Evolutionary conservation across 352 stramenopile species (phyloP).

Genomic region (Pythium apleroticum): DNA sequence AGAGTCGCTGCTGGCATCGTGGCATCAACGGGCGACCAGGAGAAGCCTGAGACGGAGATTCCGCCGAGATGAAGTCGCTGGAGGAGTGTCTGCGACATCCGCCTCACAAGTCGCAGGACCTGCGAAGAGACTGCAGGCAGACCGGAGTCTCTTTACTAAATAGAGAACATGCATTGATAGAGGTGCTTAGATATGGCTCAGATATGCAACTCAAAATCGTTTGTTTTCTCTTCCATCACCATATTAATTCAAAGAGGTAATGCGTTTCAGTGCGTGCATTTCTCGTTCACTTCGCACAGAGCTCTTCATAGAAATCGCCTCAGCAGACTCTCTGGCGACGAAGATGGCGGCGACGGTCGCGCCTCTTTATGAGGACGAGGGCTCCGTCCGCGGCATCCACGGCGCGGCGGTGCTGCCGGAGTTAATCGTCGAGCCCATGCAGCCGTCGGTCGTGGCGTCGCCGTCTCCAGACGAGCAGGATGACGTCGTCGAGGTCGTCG

Average conservation of each 20-base stretch:
- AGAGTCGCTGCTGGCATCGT: background rate
- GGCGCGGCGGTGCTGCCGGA: conserved; percentile 11
- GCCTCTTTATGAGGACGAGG: conserved; percentile 11
- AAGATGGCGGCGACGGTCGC: conserved; percentile 20
- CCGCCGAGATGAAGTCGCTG: background rate
- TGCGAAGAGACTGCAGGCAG: conserved; percentile 52
- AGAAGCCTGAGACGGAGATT: conserved; percentile 3
- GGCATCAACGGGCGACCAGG: background rate
- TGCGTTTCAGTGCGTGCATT: conserved; percentile 23
- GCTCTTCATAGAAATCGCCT: conserved; percentile 5
- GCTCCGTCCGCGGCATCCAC: background rate
- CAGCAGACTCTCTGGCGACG: background rate
- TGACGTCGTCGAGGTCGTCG: conserved; percentile 2
- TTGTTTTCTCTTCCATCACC: background rate
- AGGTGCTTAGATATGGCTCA: too few species aligned
- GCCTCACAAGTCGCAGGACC: conserved; percentile 42
- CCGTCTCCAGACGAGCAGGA: background rate
- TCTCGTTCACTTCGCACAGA: conserved; percentile 19
- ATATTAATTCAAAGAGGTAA: conserved; percentile 8
- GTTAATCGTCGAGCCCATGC: conserved; percentile 24
- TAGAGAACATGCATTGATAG: conserved; percentile 34
- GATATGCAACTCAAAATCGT: too few species aligned
- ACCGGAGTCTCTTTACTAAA: conserved; percentile 67
- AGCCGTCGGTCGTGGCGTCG: conserved; percentile 12
- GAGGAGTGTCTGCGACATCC: too few species aligned